These are phyloP conservation scores for Neopestalotiopsis clavispora DNA, from an alignment of 2,329 filamentous ascomycete species.

Conservation along the genomic window DNA sequence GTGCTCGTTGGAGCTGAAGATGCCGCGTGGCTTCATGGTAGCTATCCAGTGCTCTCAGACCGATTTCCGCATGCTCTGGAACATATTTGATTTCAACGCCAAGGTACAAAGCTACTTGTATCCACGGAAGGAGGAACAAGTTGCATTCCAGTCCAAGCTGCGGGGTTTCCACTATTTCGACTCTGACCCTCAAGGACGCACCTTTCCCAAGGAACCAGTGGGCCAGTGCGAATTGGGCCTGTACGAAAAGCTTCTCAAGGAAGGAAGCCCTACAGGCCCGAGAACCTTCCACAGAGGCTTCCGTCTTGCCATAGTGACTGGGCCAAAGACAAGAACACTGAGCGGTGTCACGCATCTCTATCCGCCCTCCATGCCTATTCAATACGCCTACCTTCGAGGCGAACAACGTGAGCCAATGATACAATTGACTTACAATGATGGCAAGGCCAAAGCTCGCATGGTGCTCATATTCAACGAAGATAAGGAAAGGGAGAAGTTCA, in stretches of 20 bases:
- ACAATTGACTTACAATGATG: constrained; percentile 72
- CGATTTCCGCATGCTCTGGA: constrained; percentile 82
- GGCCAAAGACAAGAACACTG: constrained; percentile 76
- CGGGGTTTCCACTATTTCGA: constrained; percentile 84
- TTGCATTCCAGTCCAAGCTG: constrained; percentile 72
- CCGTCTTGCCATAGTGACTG: constrained; percentile 78
- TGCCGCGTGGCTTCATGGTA: constrained; percentile 78
- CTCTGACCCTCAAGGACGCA: constrained; percentile 67
- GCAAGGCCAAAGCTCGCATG: constrained; percentile 70
- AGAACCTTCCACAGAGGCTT: constrained; percentile 79
- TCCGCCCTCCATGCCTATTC: constrained; percentile 67
- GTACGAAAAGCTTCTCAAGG: constrained; percentile 73
- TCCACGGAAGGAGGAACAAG: constrained; percentile 70
- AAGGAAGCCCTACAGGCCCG: constrained; percentile 74
- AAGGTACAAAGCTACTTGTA: constrained; percentile 76
- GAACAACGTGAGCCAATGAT: constrained; percentile 74
- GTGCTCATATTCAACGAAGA: constrained; percentile 77
- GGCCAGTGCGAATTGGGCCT: constrained; percentile 73
- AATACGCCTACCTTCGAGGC: constrained; percentile 77
- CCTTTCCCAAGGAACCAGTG: constrained; percentile 78
- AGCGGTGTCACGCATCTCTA: constrained; percentile 77
- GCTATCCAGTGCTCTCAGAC: constrained; percentile 72
- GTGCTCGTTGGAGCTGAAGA: constrained; percentile 67
- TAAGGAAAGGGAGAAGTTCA: constrained; percentile 72
- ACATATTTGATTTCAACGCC: constrained; percentile 82